Conservation (phyloP, 176 grass and related monocot genomes). For the Saccharum spontaneum region DNA sequence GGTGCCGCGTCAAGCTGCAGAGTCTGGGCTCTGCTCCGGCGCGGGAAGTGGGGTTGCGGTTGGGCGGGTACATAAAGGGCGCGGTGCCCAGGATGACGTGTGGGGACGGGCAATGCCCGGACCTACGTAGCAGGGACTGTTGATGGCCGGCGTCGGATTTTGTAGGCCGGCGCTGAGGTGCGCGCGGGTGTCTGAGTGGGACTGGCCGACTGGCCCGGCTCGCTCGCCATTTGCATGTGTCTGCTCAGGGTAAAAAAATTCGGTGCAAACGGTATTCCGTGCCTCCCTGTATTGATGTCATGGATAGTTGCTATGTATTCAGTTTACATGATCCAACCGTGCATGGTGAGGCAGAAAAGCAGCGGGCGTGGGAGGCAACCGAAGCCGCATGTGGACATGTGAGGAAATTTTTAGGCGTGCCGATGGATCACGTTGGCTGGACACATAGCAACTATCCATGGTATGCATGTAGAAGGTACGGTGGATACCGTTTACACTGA, state of each 20-base stretch:
- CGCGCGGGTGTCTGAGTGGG: not conserved
- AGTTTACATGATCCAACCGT: no score
- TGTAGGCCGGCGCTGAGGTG: conserved; percentile 1
- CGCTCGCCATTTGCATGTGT: conserved; percentile 1
- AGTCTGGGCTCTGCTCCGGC: conserved; percentile 14
- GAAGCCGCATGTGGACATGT: no score
- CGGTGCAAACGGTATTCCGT: no score
- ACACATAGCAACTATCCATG: no score
- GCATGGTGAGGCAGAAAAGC: no score
- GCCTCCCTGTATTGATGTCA: no score
- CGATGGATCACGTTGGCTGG: no score
- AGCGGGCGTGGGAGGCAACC: no score
- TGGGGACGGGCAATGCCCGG: conserved; percentile 18
- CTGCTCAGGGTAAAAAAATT: not conserved
- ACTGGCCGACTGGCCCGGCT: not conserved
- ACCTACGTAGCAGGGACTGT: not conserved
- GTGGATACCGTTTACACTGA: no score
- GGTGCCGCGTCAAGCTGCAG: not conserved
- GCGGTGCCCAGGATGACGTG: conserved; percentile 8
- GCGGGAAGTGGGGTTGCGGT: not conserved
- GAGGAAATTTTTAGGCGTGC: no score
- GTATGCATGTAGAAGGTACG: no score
- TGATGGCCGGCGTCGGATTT: conserved; percentile 8
- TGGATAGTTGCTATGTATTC: no score
- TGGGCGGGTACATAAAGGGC: conserved; percentile 31